Evolutionary conservation across 345 rosid species (phyloP).

Genomic region (Syzygium grande): DNA sequence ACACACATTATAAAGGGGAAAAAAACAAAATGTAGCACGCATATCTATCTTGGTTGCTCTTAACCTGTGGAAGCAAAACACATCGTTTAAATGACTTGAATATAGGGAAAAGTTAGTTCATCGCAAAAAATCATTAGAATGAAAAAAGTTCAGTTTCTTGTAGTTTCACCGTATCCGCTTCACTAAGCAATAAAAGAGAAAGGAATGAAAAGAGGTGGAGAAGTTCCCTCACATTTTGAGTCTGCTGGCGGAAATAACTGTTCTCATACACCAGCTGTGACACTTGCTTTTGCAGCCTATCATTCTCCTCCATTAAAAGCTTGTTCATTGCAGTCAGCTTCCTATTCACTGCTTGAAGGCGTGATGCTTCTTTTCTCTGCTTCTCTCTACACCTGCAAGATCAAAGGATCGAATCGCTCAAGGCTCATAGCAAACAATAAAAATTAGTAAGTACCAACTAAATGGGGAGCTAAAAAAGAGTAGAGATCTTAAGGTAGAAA

Average conservation of each 20-base stretch:
- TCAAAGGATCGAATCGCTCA: background rate
- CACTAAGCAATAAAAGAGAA: background rate
- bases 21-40: background rate
- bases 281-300: constrained; percentile 77
- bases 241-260: constrained; percentile 62
- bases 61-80: background rate
- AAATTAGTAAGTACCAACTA: background rate
- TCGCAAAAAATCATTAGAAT: background rate
- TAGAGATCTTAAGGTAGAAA: background rate
- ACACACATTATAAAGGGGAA: background rate
- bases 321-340: constrained; percentile 80
- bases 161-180: background rate
- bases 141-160: background rate
- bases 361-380: constrained; percentile 68
- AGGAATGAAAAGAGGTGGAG: background rate
- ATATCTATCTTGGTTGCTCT: background rate
- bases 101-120: background rate
- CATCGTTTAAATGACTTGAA: background rate
- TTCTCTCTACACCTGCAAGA: constrained; percentile 61
- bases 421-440: background rate
- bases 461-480: background rate
- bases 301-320: constrained; percentile 80
- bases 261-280: constrained; percentile 75
- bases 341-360: constrained; percentile 71
- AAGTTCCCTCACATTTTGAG: constrained; percentile 35